These are phyloP conservation scores for Leishmania tarentolae DNA, from an alignment of 208 protist species.

Conservation along the genomic window DNA sequence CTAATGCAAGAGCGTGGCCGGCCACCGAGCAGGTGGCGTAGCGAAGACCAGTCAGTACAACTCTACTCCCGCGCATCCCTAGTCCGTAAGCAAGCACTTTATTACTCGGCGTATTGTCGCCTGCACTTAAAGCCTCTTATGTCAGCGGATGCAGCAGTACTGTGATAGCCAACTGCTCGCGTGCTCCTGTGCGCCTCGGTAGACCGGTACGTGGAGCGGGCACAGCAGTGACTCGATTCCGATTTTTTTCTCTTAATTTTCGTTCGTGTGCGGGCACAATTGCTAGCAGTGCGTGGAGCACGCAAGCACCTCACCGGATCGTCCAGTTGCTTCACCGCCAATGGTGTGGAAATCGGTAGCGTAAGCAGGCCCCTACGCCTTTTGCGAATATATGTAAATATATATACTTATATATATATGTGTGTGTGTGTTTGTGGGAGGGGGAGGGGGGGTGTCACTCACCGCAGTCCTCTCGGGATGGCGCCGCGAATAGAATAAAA, in stretches of 20 bases:
- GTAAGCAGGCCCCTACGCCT: background rate
- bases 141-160: background rate
- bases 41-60: slow-evolving; percentile 19
- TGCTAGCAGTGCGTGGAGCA: background rate
- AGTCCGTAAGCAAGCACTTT: background rate
- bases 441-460: no score
- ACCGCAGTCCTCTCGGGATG: background rate
- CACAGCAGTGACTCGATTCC: background rate
- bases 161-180: background rate
- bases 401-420: background rate
- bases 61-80: slow-evolving; percentile 24
- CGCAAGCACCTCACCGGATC: background rate
- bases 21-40: background rate
- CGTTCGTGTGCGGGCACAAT: background rate
- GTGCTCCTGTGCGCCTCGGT: background rate
- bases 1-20: slow-evolving; percentile 8
- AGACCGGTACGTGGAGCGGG: background rate
- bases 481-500: background rate
- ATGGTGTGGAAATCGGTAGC: background rate
- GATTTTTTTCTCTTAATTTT: no score
- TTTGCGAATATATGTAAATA: no score
- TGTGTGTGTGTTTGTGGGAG: background rate
- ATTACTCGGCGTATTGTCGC: background rate
- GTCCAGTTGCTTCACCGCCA: background rate
- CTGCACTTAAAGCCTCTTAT: background rate